A percentile compares a stretch with the other conserved stretches of the same genome.
These are phyloP conservation scores for Uronychia binucleata DNA, from an alignment of 73 alveolate genomes.

Conservation along the genomic window DNA sequence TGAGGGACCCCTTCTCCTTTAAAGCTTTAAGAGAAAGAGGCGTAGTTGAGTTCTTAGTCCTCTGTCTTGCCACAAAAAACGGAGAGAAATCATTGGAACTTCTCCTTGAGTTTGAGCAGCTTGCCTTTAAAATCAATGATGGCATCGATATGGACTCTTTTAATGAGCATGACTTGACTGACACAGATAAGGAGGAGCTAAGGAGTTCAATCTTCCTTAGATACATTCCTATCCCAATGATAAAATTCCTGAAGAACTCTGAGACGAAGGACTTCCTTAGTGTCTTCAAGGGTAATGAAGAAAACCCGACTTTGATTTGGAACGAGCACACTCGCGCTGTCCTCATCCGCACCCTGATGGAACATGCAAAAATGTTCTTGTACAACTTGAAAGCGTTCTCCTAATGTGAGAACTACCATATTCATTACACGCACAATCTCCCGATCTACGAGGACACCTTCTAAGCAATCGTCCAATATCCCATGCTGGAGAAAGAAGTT, in stretches of 20 bases:
- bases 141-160: neutral
- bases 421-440: constrained; percentile 10
- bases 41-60: neutral
- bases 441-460: constrained; percentile 26
- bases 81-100: neutral
- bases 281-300: constrained; percentile 29
- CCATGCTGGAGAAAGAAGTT: constrained; percentile 49
- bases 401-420: neutral
- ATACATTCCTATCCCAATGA: constrained; percentile 34
- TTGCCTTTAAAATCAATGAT: too few relatives aligned
- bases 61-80: neutral
- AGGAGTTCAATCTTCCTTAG: constrained; percentile 30
- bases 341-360: constrained; percentile 12
- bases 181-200: neutral
- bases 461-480: constrained; percentile 21
- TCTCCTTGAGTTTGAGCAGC: neutral
- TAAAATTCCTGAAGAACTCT: constrained; percentile 16
- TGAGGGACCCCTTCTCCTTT: neutral
- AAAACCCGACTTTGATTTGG: constrained; percentile 51
- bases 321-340: constrained; percentile 15
- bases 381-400: constrained; percentile 16
- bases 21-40: neutral
- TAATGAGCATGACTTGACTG: neutral
- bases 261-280: constrained; percentile 31
- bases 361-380: constrained; percentile 9